Base-by-base conservation (phyloP, 108 stramenopile genomes). In the Cyclotella baltica region DNA sequence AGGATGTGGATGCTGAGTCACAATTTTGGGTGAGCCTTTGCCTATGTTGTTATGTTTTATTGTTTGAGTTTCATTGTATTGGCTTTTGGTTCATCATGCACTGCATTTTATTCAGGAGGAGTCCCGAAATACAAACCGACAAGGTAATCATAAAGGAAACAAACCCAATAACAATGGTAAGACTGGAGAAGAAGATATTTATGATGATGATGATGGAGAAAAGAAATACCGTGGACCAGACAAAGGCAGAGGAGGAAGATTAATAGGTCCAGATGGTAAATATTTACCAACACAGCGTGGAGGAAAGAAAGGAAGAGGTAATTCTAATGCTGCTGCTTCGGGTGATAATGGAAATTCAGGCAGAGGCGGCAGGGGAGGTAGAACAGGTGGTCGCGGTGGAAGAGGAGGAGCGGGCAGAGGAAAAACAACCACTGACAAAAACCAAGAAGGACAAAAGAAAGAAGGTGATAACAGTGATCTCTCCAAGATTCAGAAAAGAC, bases 241-340 rank as follows among this genome's bases (percentile, higher is more conserved):
- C 55, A 96, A 96, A 52, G 88, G 88, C 29, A 92, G 88, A 67
- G 93, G 92, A 73, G 95, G 95, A 29, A 67, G 95, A 47, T 31
- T 88, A 46, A 80, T 94, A 63, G 93, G 91, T 30, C 84, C 89
- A 2, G 91, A 94, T 74, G 93, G 93, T 25, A 90, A 85, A 68
- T 83, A 89, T 48, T 78, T 92, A 52, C 88, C 88, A 22, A 62
- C 77, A 13, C 85, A 87, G 37, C 78, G 72, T 2, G 83, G 80
- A 35, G 80, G 76, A 23, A 85, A 83, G 61, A 86, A 85, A 59
- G 76, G 61, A 29, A 52, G 62, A 38, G 62, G 66, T 46, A 51
- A 58, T 50, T n/a, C n/a, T n/a, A n/a, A n/a, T n/a, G 38, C 20
- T 16, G 27, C 34, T n/a, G 62, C 20, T 59, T 30, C 29, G 19